Evolutionary conservation across 192 early-diverging fungal species (phyloP).

Genomic region (Backusella liffmaniae): DNA sequence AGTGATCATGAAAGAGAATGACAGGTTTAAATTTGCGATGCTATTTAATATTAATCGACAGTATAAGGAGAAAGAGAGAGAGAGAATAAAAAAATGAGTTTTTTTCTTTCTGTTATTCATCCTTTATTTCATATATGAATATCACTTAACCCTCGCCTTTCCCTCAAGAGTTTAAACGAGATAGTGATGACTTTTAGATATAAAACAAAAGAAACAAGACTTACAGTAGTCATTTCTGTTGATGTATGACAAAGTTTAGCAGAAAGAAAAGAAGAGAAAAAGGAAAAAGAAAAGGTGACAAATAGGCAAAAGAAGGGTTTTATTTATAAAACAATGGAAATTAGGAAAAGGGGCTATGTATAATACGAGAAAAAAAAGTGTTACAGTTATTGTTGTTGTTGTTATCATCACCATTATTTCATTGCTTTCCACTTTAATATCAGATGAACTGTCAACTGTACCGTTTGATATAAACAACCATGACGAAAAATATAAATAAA

Average conservation of each 20-base stretch:
- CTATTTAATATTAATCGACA: constrained; percentile 11
- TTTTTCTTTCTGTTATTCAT: background rate
- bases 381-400: background rate
- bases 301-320: constrained; percentile 4
- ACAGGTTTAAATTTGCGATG: constrained; percentile 32
- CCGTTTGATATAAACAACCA: background rate
- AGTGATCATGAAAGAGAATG: constrained; percentile 34
- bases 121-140: background rate
- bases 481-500: constrained; percentile 6
- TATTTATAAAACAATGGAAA: constrained; percentile 4
- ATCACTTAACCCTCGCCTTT: background rate
- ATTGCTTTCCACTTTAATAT: background rate
- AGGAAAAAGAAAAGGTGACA: constrained; percentile 14
- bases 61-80: background rate
- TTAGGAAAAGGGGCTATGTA: constrained; percentile 12
- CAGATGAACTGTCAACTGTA: background rate
- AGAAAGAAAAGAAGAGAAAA: background rate
- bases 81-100: background rate
- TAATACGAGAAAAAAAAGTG: constrained; percentile 6
- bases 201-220: background rate
- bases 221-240: background rate
- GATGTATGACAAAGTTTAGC: constrained; percentile 6
- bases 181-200: background rate
- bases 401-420: constrained; percentile 5
- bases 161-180: background rate